phyloP scores from a whole-genome alignment of 495 filamentous ascomycete genomes.

The Penicillium salamii region DNA sequence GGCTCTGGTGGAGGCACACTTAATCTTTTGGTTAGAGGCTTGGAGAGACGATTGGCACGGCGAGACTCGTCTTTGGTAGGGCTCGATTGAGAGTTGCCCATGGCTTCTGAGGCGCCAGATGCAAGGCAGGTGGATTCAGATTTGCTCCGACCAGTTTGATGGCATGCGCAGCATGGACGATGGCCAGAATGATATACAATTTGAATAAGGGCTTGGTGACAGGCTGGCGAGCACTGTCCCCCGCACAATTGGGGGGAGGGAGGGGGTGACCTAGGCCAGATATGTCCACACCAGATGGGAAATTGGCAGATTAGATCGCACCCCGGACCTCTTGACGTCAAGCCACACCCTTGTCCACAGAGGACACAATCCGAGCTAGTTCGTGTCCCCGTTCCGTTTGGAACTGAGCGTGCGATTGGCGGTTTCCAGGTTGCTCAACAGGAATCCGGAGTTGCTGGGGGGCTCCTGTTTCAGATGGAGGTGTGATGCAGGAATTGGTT shows the following conservation, averaged over 20 bases:
- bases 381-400: slow-evolving; percentile 16
- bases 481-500: slow-evolving; percentile 17
- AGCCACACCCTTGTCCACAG: slow-evolving; percentile 20
- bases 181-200: slow-evolving; percentile 18
- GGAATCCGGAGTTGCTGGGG: slow-evolving; percentile 23
- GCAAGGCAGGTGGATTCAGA: slow-evolving; percentile 9
- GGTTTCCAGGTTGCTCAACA: slow-evolving; percentile 12
- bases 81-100: slow-evolving; percentile 40
- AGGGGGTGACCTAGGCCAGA: slow-evolving; percentile 13
- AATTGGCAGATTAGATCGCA: slow-evolving; percentile 19
- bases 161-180: slow-evolving; percentile 15
- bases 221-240: slow-evolving; percentile 8
- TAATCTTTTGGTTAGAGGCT: slow-evolving; percentile 35
- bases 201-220: slow-evolving; percentile 3
- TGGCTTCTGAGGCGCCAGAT: slow-evolving; percentile 20
- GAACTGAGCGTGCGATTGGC: slow-evolving; percentile 26
- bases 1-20: slow-evolving; percentile 6
- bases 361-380: slow-evolving; percentile 26
- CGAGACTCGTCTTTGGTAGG: slow-evolving; percentile 35
- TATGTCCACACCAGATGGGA: not conserved
- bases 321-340: slow-evolving; percentile 26
- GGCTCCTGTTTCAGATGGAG: slow-evolving; percentile 28
- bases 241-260: slow-evolving; percentile 1
- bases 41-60: slow-evolving; percentile 42
- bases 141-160: slow-evolving; percentile 13